Evolutionary conservation across 2,329 filamentous ascomycete genomes (phyloP).

Genomic region (Sclerotinia borealis): DNA sequence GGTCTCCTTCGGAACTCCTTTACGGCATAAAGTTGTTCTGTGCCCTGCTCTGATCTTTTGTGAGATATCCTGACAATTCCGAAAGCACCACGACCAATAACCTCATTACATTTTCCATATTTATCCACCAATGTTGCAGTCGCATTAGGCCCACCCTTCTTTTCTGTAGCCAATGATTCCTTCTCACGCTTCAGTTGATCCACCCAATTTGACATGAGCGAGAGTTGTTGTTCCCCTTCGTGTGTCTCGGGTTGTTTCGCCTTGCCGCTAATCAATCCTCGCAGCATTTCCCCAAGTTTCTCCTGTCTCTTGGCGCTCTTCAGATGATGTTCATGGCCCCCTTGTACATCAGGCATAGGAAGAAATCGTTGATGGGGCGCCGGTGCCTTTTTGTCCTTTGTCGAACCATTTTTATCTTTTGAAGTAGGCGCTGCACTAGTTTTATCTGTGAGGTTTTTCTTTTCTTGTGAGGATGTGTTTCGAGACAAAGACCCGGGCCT

Average conservation of each 20-base stretch:
- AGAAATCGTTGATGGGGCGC: slow-evolving; percentile 43
- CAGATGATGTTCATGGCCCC: slow-evolving; percentile 79
- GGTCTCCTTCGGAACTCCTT: slow-evolving; percentile 95
- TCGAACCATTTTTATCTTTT: slow-evolving; percentile 16
- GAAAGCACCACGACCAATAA: slow-evolving; percentile 92
- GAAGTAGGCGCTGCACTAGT: slow-evolving; percentile 18
- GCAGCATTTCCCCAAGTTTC: slow-evolving; percentile 88
- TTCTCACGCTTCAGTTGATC: slow-evolving; percentile 87
- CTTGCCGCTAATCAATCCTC: slow-evolving; percentile 72
- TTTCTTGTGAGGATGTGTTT: slow-evolving; percentile 42
- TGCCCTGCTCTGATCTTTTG: slow-evolving; percentile 79
- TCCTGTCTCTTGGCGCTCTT: slow-evolving; percentile 89
- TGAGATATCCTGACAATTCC: slow-evolving; percentile 96
- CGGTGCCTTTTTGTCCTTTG: slow-evolving; percentile 29
- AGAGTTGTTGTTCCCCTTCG: slow-evolving; percentile 71
- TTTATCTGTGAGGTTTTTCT: slow-evolving; percentile 29
- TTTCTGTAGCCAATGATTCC: slow-evolving; percentile 68
- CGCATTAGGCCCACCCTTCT: slow-evolving; percentile 67
- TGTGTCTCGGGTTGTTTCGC: slow-evolving; percentile 64
- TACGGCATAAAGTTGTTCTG: slow-evolving; percentile 90
- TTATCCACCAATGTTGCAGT: slow-evolving; percentile 84
- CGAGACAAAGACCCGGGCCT: slow-evolving; percentile 38
- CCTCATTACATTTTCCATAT: slow-evolving; percentile 96
- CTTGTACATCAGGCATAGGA: slow-evolving; percentile 46
- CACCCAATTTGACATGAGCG: slow-evolving; percentile 92